phyloP scores from a whole-genome alignment of 2,329 filamentous ascomycete genomes.

The Aspergillus phoenicis region DNA sequence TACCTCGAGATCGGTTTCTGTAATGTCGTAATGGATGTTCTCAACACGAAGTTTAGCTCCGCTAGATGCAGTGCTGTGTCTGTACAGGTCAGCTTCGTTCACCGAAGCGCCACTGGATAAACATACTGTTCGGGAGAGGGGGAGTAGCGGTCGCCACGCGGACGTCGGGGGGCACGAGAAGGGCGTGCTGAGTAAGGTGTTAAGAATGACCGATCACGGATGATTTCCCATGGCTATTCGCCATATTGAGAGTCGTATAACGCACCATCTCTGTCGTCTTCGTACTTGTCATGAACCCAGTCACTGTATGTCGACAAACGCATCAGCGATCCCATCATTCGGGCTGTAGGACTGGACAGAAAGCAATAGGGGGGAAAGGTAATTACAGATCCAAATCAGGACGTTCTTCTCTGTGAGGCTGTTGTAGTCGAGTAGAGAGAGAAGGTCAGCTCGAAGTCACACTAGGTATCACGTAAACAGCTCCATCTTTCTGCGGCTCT shows the following conservation, averaged over 20 bases:
- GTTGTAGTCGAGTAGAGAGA: constrained; percentile 40
- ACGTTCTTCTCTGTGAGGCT: constrained; percentile 50
- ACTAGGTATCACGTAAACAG: constrained; percentile 37
- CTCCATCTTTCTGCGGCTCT: constrained; percentile 35
- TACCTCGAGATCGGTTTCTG: constrained; percentile 80
- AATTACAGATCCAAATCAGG: constrained; percentile 51
- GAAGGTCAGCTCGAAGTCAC: constrained; percentile 50
- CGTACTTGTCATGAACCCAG: constrained; percentile 92
- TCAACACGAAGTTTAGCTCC: constrained; percentile 79
- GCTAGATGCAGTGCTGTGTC: constrained; percentile 51
- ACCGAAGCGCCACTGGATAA: background rate
- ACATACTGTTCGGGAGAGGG: constrained; percentile 42
- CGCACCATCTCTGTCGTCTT: constrained; percentile 66
- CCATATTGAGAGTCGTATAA: constrained; percentile 19
- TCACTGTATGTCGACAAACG: constrained; percentile 58
- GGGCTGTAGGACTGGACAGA: background rate
- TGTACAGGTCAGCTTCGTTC: background rate
- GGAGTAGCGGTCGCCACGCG: constrained; percentile 38
- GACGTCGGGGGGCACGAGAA: constrained; percentile 47
- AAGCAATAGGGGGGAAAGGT: background rate
- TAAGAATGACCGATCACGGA: constrained; percentile 18
- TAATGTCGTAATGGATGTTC: constrained; percentile 90
- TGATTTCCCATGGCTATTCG: background rate
- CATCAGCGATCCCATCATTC: constrained; percentile 1
- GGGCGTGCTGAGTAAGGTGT: constrained; percentile 40